Percentiles rank a stretch among this genome's conserved stretches.
Conservation (phyloP, 2,329 filamentous ascomycete genomes). For the Penicillium sp. region DNA sequence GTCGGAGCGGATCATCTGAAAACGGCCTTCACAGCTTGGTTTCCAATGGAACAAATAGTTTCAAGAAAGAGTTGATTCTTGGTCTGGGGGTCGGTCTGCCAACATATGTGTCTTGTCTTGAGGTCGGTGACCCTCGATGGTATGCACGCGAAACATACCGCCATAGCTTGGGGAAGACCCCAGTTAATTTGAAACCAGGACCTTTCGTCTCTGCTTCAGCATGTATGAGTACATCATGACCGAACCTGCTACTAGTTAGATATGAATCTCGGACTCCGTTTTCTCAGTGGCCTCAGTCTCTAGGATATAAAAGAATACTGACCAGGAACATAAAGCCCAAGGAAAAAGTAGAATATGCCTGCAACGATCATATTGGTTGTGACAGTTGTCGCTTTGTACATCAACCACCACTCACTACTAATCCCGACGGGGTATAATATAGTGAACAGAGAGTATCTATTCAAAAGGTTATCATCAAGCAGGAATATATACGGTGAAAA, state of each 20-base stretch:
- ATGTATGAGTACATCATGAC: constrained; percentile 39
- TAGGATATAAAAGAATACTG: constrained; percentile 1
- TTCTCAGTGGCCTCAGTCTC: background rate
- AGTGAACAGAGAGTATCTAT: constrained; percentile 35
- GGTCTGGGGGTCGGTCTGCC: no score
- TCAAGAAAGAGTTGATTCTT: no score
- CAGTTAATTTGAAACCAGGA: constrained; percentile 5
- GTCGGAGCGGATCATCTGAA: no score
- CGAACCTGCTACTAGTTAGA: constrained; percentile 20
- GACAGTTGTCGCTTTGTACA: constrained; percentile 26
- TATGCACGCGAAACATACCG: no score
- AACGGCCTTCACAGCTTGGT: no score
- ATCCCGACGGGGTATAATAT: constrained; percentile 35
- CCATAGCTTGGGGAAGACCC: no score
- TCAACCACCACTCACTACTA: constrained; percentile 35
- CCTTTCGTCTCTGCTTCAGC: constrained; percentile 34
- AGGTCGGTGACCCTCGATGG: no score
- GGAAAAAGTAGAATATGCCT: constrained; percentile 30
- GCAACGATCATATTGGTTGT: constrained; percentile 13
- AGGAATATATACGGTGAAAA: background rate
- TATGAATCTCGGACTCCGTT: background rate
- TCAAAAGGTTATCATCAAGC: background rate
- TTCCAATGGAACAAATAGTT: no score
- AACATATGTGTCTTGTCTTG: no score
- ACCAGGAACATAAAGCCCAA: constrained; percentile 35